Percentiles rank a stretch among this genome's conserved stretches.
Conservation (phyloP, 1,284 basidiomycete species). For the Gomphus bonarii region DNA sequence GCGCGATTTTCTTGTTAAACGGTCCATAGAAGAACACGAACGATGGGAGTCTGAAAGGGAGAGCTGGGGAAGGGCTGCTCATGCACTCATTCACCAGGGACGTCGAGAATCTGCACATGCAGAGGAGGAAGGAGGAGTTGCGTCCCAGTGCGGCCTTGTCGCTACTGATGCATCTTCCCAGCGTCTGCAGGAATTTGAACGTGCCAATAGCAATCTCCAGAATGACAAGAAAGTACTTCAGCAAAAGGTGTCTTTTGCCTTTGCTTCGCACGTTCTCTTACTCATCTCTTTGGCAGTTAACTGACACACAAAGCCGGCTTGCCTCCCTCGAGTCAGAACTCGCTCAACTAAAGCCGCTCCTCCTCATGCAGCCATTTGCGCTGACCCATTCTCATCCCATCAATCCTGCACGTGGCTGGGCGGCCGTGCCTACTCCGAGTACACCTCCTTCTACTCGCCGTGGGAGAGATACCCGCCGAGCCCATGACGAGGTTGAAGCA, state of each 20-base stretch:
- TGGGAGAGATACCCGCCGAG: background rate
- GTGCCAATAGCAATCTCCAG: constrained; percentile 33
- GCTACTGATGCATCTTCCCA: constrained; percentile 1
- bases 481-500: background rate
- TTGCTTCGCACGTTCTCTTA: background rate
- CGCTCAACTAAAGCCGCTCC: constrained; percentile 40
- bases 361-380: constrained; percentile 39
- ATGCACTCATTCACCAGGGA: constrained; percentile 1
- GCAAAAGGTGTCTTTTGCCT: constrained; percentile 34
- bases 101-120: background rate
- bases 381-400: constrained; percentile 18
- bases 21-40: constrained; percentile 42
- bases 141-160: constrained; percentile 7
- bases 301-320: constrained; percentile 34
- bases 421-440: background rate
- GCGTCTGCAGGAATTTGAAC: constrained; percentile 38
- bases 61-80: constrained; percentile 36
- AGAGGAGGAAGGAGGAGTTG: background rate
- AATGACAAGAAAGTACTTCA: constrained; percentile 46
- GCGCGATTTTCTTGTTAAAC: constrained; percentile 42
- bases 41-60: constrained; percentile 51
- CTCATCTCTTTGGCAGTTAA: constrained; percentile 26
- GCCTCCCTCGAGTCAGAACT: constrained; percentile 41
- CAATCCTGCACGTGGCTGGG: constrained; percentile 7
- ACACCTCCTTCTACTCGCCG: background rate